phyloP scores from a whole-genome alignment of 306 rosid species.

The Citrullus amarus region DNA sequence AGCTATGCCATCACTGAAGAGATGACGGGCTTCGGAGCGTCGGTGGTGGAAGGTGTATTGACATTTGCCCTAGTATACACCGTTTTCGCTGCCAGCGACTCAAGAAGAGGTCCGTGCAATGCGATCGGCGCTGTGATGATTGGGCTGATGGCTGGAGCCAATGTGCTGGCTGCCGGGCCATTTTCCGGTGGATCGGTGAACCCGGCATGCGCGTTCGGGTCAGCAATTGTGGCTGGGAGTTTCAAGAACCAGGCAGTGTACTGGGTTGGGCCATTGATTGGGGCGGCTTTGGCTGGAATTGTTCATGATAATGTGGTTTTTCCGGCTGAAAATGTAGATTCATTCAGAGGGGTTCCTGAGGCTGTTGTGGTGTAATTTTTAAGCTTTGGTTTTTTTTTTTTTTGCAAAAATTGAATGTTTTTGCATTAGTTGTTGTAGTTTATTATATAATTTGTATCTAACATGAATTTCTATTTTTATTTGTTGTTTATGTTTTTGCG shows the following conservation, averaged over 20 bases:
- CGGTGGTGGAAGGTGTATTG: slow-evolving; percentile 57
- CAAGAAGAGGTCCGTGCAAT: slow-evolving; percentile 40
- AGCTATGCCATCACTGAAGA: slow-evolving; percentile 50
- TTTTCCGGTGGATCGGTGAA: slow-evolving; percentile 86
- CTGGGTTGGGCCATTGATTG: slow-evolving; percentile 87
- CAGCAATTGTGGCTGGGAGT: slow-evolving; percentile 47
- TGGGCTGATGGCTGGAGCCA: slow-evolving; percentile 60
- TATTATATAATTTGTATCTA: not conserved
- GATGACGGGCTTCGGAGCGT: slow-evolving; percentile 94
- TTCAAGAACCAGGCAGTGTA: slow-evolving; percentile 88
- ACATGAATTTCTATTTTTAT: not conserved
- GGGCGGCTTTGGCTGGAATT: slow-evolving; percentile 65
- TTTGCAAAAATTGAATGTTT: not conserved
- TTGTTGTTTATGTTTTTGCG: not conserved
- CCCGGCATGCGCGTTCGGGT: slow-evolving; percentile 87
- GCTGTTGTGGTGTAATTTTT: slow-evolving; percentile 23
- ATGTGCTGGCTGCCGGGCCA: slow-evolving; percentile 56
- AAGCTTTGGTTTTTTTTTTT: not conserved
- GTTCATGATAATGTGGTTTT: slow-evolving; percentile 51
- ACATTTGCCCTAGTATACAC: slow-evolving; percentile 71
- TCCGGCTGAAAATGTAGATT: slow-evolving; percentile 23
- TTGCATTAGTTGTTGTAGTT: not conserved
- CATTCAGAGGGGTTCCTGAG: slow-evolving; percentile 18
- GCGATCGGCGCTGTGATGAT: slow-evolving; percentile 44
- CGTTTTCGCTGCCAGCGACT: slow-evolving; percentile 52